These are phyloP conservation scores for Elongisporangium prolatum DNA, from an alignment of 352 stramenopile species.

Conservation along the genomic window DNA sequence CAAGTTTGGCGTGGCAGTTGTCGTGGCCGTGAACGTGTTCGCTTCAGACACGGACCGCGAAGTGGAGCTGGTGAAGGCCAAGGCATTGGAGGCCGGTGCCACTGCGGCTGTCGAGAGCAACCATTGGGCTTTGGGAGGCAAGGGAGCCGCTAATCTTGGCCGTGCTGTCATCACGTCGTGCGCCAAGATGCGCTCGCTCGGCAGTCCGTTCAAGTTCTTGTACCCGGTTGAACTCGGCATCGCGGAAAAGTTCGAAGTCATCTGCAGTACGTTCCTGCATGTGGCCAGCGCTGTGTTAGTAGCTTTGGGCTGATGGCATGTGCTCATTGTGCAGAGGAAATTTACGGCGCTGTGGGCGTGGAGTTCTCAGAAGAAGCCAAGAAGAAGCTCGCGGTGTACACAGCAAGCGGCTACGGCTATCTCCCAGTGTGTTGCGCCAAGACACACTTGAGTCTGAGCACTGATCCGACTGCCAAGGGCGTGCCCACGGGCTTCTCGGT, in stretches of 20 bases:
- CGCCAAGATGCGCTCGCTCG: conserved; percentile 55
- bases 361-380: conserved; percentile 93
- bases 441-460: conserved; percentile 98
- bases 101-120: conserved; percentile 95
- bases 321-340: conserved; percentile 72
- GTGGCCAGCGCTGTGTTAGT: conserved; percentile 63
- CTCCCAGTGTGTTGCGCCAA: conserved; percentile 98
- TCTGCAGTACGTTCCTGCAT: conserved; percentile 93
- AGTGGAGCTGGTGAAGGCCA: conserved; percentile 91
- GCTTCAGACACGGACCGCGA: conserved; percentile 75
- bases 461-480: conserved; percentile 91
- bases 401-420: conserved; percentile 50
- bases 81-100: conserved; percentile 91
- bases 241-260: conserved; percentile 94
- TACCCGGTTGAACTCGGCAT: conserved; percentile 93
- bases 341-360: conserved; percentile 95
- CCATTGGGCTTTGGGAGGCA: conserved; percentile 63
- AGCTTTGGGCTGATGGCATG: conserved; percentile 3
- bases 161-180: conserved; percentile 92
- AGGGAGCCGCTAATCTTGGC: conserved; percentile 91
- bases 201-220: conserved; percentile 91
- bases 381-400: conserved; percentile 93
- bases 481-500: conserved; percentile 93
- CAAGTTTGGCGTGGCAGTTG: conserved; percentile 93
- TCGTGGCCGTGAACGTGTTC: conserved; percentile 93